Percentiles rank a stretch among this genome's conserved stretches.
phyloP scores from a whole-genome alignment of 2,329 filamentous ascomycete genomes.

The Rutstroemia sp. region DNA sequence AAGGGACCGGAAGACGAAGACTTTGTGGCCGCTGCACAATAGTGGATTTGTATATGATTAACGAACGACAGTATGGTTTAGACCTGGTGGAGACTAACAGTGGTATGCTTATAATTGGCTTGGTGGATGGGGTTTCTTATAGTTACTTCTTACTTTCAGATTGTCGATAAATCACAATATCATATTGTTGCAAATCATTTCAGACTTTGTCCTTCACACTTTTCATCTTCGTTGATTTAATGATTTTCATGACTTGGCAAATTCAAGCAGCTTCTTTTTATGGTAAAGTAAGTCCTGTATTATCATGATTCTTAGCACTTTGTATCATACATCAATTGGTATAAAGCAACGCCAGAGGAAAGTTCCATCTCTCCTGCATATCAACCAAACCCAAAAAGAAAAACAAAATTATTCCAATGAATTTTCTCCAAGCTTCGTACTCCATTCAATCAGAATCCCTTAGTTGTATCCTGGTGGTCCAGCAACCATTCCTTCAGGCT shows the following conservation, averaged over 20 bases:
- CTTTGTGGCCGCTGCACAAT: constrained; percentile 2
- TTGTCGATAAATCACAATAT: too few species aligned
- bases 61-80: background rate
- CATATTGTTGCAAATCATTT: too few species aligned
- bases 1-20: constrained; percentile 12
- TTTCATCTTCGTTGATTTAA: background rate
- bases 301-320: background rate
- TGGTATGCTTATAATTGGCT: background rate
- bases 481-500: background rate
- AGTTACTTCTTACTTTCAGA: too few species aligned
- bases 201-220: background rate
- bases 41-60: background rate
- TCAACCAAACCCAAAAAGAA: background rate
- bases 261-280: background rate
- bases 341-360: background rate
- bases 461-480: background rate
- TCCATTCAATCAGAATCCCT: background rate
- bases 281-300: background rate
- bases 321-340: background rate
- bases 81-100: background rate
- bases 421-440: background rate
- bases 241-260: background rate
- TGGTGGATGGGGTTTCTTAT: too few species aligned
- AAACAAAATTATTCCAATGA: too few species aligned
- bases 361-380: too few species aligned